Base-by-base conservation (phyloP, 2,329 filamentous ascomycete species). In the Ophiobolus disseminans region DNA sequence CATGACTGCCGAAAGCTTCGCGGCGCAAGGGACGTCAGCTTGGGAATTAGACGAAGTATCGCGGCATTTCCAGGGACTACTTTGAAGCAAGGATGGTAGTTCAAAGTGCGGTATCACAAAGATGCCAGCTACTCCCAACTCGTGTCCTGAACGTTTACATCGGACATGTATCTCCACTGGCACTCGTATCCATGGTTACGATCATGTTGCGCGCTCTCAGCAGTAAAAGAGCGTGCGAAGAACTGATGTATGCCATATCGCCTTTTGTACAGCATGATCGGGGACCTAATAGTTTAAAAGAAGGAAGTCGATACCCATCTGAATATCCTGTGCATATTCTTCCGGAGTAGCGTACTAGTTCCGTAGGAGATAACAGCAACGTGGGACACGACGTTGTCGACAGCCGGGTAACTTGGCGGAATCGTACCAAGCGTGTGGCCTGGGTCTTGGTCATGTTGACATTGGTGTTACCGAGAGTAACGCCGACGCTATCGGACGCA, bases 61-160 rank as follows among this genome's bases (percentile, higher is more conserved):
- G n/a, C 44, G 49, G 14, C 49, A 45, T 16, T 53, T 53, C 19
- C 34, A 48, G 38, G 49, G 49, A 11, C 23, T 53, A n/a, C 36
- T 53, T 16, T 53, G 48, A 52, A n/a, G n/a, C 14, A 9, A 28
- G 14, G 19, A 13, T 39, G 10, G n/a, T n/a, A 28, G 3, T n/a
- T 28, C 25, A 28, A 5, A 9, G 3, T 3, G 5, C 5, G n/a
- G n/a, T 28, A 10, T n/a, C 5, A 10, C n/a, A n/a, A 28, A 9
- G 3, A 28, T 10, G 25, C 25, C 10, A 3, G n/a, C 2, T 28
- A 28, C 25, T 9, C 25, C 5, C 25, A n/a, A 28, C 25, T 28
- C n/a, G n/a, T n/a, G n/a, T n/a, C n/a, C n/a, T n/a, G n/a, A n/a
- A n/a, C n/a, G n/a, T n/a, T n/a, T n/a, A n/a, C n/a, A n/a, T n/a